These are phyloP conservation scores for Geranomyces variabilis DNA, from an alignment of 192 early-diverging fungal genomes.

Conservation along the genomic window DNA sequence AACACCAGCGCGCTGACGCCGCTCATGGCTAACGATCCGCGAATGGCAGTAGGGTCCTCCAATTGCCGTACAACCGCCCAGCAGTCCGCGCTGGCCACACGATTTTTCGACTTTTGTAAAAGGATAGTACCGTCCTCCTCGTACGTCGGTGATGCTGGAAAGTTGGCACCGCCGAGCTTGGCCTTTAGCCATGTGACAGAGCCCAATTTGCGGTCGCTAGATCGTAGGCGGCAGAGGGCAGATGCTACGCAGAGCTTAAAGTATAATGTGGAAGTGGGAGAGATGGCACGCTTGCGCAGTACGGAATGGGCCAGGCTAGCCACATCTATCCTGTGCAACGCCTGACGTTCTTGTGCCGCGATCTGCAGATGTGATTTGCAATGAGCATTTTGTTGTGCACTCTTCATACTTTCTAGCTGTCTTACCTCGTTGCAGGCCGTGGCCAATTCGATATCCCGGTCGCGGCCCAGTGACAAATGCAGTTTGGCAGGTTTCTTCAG, in stretches of 20 bases:
- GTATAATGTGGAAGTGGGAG: neutral
- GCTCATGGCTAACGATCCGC: too few relatives aligned
- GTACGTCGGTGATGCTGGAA: neutral
- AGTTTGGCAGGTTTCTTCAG: neutral
- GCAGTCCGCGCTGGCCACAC: neutral
- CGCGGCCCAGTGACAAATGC: neutral
- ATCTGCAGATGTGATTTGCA: constrained; percentile 4
- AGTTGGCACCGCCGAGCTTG: constrained; percentile 1
- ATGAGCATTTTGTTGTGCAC: neutral
- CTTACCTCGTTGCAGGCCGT: constrained; percentile 15
- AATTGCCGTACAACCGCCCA: constrained; percentile 23
- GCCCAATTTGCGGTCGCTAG: neutral
- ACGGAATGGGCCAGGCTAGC: neutral
- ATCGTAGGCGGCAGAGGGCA: neutral
- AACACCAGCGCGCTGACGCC: constrained; percentile 37
- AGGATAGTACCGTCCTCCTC: neutral
- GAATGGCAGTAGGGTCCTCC: neutral
- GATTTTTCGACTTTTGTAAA: too few relatives aligned
- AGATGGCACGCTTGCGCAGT: neutral
- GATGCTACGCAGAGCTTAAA: constrained; percentile 8
- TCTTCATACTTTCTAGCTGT: neutral
- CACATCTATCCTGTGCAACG: neutral
- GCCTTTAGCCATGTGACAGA: constrained; percentile 4
- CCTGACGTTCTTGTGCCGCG: neutral
- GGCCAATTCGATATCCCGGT: constrained; percentile 5